Conservation (phyloP, 176 grass and related monocot species). For the Poa annua region DNA sequence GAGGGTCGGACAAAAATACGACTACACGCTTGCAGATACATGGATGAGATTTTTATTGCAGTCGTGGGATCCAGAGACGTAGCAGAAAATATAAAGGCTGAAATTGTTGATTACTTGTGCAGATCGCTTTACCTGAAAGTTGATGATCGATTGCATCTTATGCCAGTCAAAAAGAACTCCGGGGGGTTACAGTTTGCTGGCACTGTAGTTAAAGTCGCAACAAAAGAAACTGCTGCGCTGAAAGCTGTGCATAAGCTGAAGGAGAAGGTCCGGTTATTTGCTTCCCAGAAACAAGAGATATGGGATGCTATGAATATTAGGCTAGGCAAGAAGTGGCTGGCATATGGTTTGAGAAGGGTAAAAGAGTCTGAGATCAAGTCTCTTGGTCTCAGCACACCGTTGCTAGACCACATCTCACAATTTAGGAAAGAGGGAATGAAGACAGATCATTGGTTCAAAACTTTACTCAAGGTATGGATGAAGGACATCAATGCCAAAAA, state of each 20-base stretch:
- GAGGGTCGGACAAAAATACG: conserved; percentile 42
- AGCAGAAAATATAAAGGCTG: conserved; percentile 67
- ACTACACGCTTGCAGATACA: conserved; percentile 82
- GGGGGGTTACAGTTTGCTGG: conserved; percentile 78
- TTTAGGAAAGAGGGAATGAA: conserved; percentile 95
- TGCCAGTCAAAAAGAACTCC: conserved; percentile 51
- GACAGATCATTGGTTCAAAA: conserved; percentile 98
- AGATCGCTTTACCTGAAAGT: conserved; percentile 71
- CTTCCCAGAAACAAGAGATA: conserved; percentile 91
- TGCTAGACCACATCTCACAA: conserved; percentile 82
- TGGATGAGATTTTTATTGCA: conserved; percentile 96
- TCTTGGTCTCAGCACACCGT: conserved; percentile 78
- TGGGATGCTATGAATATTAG: conserved; percentile 88
- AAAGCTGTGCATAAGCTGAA: conserved; percentile 88
- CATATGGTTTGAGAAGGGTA: conserved; percentile 85
- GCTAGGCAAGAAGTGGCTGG: conserved; percentile 93
- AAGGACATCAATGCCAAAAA: conserved; percentile 75
- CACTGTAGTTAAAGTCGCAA: conserved; percentile 44
- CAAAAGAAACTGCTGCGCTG: conserved; percentile 60
- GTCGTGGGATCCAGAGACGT: conserved; percentile 66
- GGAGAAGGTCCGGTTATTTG: conserved; percentile 75
- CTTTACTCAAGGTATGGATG: conserved; percentile 89
- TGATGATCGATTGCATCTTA: conserved; percentile 49
- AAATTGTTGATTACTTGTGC: conserved; percentile 67
- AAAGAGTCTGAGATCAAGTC: conserved; percentile 97